Evolutionary conservation across 2,329 filamentous ascomycete genomes (phyloP).

Genomic region (Phoma sp.): DNA sequence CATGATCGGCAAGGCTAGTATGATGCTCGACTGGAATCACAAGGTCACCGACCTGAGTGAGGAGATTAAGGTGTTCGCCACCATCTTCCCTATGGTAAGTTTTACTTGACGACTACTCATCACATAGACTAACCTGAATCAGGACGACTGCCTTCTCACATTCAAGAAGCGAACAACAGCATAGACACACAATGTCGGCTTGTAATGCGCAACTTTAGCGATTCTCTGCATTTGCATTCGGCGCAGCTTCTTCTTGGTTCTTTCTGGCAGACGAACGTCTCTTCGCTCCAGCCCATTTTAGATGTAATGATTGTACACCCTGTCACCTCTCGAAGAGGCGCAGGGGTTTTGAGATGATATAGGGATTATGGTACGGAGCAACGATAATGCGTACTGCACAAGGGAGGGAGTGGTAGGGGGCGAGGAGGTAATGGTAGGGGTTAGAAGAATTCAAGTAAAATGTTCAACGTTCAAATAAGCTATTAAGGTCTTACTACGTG

Average conservation of each 20-base stretch:
- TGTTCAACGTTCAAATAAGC: conserved; percentile 15
- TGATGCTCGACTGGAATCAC: conserved; percentile 90
- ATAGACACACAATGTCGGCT: conserved; percentile 25
- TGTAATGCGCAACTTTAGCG: conserved; percentile 32
- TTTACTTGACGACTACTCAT: too few species aligned
- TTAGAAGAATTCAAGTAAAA: conserved; percentile 10
- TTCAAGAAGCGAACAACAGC: conserved; percentile 59
- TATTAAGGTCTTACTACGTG: conserved; percentile 2
- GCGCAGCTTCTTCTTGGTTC: conserved; percentile 22
- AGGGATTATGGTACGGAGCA: conserved; percentile 11
- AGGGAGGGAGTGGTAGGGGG: too few species aligned
- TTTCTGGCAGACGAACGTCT: conserved; percentile 24
- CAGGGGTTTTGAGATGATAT: conserved; percentile 24
- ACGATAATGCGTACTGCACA: conserved; percentile 16
- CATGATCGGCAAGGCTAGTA: conserved; percentile 87
- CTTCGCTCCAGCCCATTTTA: conserved; percentile 28
- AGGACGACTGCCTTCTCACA: conserved; percentile 85
- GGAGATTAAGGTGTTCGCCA: conserved; percentile 98
- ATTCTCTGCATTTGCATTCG: conserved; percentile 37
- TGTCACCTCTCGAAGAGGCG: conserved; percentile 19
- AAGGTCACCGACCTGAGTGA: conserved; percentile 83
- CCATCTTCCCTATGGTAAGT: conserved; percentile 92
- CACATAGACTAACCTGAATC: conserved; percentile 24
- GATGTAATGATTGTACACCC: conserved; percentile 39
- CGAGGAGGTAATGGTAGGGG: conserved; percentile 23